Evolutionary conservation across 2,329 filamentous ascomycete genomes (phyloP).

Genomic region (Leptographium galeiforme): DNA sequence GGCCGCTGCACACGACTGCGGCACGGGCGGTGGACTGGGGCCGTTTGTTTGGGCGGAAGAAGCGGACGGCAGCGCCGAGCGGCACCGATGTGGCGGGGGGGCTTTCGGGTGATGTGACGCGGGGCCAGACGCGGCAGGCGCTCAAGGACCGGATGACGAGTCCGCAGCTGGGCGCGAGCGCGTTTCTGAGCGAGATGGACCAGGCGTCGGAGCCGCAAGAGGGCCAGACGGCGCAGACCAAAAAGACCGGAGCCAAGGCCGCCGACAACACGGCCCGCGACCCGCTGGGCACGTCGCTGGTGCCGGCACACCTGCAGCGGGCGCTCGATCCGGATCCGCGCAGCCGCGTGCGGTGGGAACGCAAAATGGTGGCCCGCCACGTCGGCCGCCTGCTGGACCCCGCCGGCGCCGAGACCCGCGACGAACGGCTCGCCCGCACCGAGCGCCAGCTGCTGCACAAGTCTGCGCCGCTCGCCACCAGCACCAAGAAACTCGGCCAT

Average conservation of each 20-base stretch:
- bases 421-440: slow-evolving; percentile 52
- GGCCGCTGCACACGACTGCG: slow-evolving; percentile 8
- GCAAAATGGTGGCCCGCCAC: slow-evolving; percentile 69
- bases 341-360: slow-evolving; percentile 61
- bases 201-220: background rate
- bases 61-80: slow-evolving; percentile 6
- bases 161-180: slow-evolving; percentile 33
- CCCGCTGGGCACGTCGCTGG: slow-evolving; percentile 19
- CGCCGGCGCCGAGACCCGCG: slow-evolving; percentile 34
- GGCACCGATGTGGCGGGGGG: slow-evolving; percentile 4
- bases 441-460: slow-evolving; percentile 43
- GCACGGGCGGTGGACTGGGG: slow-evolving; percentile 8
- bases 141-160: slow-evolving; percentile 30
- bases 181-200: slow-evolving; percentile 45
- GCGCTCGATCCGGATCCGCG: slow-evolving; percentile 64
- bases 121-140: slow-evolving; percentile 21
- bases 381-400: slow-evolving; percentile 56
- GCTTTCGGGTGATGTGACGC: slow-evolving; percentile 13
- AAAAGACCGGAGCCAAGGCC: background rate
- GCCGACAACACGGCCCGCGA: slow-evolving; percentile 1
- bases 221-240: background rate
- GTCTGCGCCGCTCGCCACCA: slow-evolving; percentile 67
- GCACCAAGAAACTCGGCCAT: slow-evolving; percentile 79
- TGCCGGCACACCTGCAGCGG: slow-evolving; percentile 42
- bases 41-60: slow-evolving; percentile 14